Base-by-base conservation (phyloP, 306 rosid genomes). In the Casuarina cunninghamiana region DNA sequence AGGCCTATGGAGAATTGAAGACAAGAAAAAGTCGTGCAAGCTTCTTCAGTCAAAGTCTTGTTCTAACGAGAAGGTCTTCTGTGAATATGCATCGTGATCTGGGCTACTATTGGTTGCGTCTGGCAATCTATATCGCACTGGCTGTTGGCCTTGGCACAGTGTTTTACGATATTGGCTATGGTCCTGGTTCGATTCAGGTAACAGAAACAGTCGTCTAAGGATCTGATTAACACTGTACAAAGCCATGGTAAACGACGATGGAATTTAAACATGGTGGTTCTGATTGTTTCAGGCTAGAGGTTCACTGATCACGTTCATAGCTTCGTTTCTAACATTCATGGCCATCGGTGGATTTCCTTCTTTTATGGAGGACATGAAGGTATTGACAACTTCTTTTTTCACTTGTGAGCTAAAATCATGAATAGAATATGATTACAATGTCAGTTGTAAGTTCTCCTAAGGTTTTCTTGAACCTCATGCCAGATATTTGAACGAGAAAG, bases 281-380 rank as follows among this genome's bases (percentile, higher is more conserved):
- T 81, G 19, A 45, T 5, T 61, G 67, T 76, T 69, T 71, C 91
- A 93, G 96, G 94, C 84, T 13, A 85, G 94, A 85, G 89, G 87
- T 62, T 86, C 90, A 7, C 77, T 93, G 53, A 70, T 89, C 79
- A 80, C 81, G 55, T 93, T 80, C 81, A 74, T 87, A 1, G 41
- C 85, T 11, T 72, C 90, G n/a, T 83, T 89, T 79, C 82, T 89
- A 21, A 81, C 91, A 17, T 89, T 93, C 84, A 93, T 93, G 92
- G 75, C 90, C 43, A 85, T 93, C 61, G 96, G 90, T 51, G 97
- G 96, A 73, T 93, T 93, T 82, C 90, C 96, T 74, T 89, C 97
- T 6, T 87, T 90, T 70, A 78, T 90, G 71, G 93, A 88, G 76
- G 93, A 92, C 72, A 90, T 92, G 85, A 90, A 88, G 93, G 94